These are phyloP conservation scores for Mycena amicta DNA, from an alignment of 768 basidiomycete genomes.

Conservation along the genomic window DNA sequence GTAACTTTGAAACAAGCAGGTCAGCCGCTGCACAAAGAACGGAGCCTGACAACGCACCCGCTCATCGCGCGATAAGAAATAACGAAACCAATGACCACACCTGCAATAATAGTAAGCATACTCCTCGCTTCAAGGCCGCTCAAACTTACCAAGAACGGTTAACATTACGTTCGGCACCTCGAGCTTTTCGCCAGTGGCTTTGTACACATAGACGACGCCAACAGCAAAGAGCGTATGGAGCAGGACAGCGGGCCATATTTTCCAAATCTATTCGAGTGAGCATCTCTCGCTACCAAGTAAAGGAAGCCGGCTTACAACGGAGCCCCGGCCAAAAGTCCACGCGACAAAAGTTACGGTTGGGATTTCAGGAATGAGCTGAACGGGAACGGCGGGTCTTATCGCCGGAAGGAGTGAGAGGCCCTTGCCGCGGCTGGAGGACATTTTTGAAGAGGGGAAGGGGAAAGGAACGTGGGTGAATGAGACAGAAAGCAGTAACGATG, in stretches of 20 bases:
- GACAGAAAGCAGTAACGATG: neutral
- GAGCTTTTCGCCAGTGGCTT: slow-evolving; percentile 36
- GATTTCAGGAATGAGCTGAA: slow-evolving; percentile 17
- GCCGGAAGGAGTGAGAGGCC: slow-evolving; percentile 19
- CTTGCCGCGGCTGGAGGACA: neutral
- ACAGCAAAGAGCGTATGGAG: slow-evolving; percentile 61
- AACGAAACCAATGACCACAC: slow-evolving; percentile 64
- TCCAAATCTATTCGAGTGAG: slow-evolving; percentile 56
- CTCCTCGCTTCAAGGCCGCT: no score
- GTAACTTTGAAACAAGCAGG: slow-evolving; percentile 37
- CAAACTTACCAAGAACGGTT: slow-evolving; percentile 63
- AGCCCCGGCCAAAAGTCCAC: slow-evolving; percentile 48
- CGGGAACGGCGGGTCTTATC: slow-evolving; percentile 13
- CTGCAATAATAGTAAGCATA: no score
- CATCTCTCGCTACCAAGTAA: no score
- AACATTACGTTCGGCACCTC: slow-evolving; percentile 59
- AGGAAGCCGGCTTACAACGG: slow-evolving; percentile 47
- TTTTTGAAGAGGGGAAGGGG: neutral
- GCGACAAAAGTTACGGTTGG: slow-evolving; percentile 24
- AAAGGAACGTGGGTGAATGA: neutral
- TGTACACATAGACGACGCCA: slow-evolving; percentile 23
- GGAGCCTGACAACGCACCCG: slow-evolving; percentile 42
- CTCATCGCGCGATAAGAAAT: slow-evolving; percentile 66
- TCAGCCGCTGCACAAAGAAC: neutral
- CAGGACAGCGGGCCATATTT: slow-evolving; percentile 70